Evolutionary conservation across 768 basidiomycete genomes (phyloP).

Genomic region (Hygrophorus pudorinus): DNA sequence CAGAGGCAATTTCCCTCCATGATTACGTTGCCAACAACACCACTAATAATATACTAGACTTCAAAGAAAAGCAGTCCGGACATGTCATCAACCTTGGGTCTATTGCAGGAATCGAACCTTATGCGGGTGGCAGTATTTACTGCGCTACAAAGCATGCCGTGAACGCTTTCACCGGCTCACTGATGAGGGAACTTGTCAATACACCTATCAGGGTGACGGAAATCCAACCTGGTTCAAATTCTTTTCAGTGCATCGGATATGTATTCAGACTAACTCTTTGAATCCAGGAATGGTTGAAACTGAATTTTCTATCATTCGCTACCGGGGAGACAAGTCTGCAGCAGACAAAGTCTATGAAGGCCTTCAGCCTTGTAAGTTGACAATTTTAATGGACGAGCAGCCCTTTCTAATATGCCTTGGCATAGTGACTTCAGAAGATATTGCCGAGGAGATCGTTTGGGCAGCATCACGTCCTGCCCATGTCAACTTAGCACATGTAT

Average conservation of each 20-base stretch:
- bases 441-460: conserved; percentile 99
- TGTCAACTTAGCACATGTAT: conserved; percentile 81
- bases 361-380: conserved; percentile 66
- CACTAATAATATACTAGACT: conserved; percentile 34
- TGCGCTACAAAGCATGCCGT: conserved; percentile 88
- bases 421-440: conserved; percentile 71
- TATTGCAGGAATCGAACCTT: conserved; percentile 80
- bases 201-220: conserved; percentile 92
- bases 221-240: conserved; percentile 71
- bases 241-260: neutral
- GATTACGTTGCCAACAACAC: neutral
- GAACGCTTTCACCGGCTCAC: conserved; percentile 71
- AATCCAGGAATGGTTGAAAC: conserved; percentile 73
- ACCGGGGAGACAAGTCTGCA: conserved; percentile 69
- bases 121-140: conserved; percentile 87
- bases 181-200: conserved; percentile 82
- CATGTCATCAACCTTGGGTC: conserved; percentile 96
- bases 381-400: neutral
- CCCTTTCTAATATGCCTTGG: neutral
- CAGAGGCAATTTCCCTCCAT: conserved; percentile 30
- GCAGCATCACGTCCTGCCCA: conserved; percentile 85
- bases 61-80: conserved; percentile 66
- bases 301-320: conserved; percentile 88
- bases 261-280: neutral
- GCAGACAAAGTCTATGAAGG: conserved; percentile 92